phyloP scores from a whole-genome alignment of 2,329 filamentous ascomycete species.

The Paecilomyces sp. region DNA sequence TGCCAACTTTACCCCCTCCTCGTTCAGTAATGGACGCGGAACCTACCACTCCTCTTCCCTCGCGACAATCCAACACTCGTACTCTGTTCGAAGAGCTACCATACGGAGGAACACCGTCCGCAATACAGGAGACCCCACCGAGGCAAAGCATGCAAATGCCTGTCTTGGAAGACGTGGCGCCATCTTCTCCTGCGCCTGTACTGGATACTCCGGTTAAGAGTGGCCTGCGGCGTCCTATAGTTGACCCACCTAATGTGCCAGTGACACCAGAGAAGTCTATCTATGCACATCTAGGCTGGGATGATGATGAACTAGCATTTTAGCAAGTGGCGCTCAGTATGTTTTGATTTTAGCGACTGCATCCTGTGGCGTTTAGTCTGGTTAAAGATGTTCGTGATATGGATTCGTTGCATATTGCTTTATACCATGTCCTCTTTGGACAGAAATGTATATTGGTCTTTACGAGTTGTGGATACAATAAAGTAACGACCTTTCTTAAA shows the following conservation, averaged over 20 bases:
- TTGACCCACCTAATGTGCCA: conserved; percentile 13
- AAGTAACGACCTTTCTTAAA: too few relatives aligned
- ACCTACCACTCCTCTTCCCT: neutral
- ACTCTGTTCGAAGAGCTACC: neutral
- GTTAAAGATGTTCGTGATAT: neutral
- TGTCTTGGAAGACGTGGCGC: conserved; percentile 2
- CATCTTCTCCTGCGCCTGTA: conserved; percentile 12
- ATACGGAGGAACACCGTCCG: neutral
- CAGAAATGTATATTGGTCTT: too few relatives aligned
- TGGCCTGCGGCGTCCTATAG: conserved; percentile 11
- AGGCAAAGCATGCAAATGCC: neutral
- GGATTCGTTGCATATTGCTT: neutral
- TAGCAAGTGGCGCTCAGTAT: conserved; percentile 1
- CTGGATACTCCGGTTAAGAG: conserved; percentile 27
- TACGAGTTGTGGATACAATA: too few relatives aligned
- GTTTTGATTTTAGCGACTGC: neutral
- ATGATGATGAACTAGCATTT: conserved; percentile 26
- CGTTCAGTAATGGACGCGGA: neutral
- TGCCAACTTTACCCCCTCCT: conserved; percentile 4
- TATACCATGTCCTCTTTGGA: neutral
- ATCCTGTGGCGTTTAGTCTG: neutral
- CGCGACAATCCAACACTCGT: neutral
- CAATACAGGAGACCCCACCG: conserved; percentile 10
- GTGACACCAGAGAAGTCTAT: conserved; percentile 33
- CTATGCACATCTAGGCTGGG: conserved; percentile 39